Evolutionary conservation across 1,139 yeast genomes (phyloP), one percentile per base, ranked within the genome.

Genomic region (Suhomyces anneliseae): DNA sequence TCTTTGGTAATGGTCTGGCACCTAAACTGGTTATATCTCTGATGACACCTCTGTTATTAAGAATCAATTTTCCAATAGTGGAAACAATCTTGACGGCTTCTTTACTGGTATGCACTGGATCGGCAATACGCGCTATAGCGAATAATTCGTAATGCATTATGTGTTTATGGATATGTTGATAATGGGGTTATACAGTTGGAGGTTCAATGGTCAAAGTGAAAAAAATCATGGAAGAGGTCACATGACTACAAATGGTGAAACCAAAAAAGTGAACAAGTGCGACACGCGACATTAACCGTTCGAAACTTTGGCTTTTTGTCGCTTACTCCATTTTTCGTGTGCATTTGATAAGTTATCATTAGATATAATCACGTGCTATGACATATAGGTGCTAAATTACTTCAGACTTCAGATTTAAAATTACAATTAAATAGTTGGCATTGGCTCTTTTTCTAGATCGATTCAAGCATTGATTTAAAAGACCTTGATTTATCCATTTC

Each of bases 1-100:
- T 81, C 57, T 83, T 85, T 14, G 98, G 97, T 48, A 93, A 78
- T 36, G 84, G 84, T 52, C 81, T 79, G 42, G 85, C 79, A 1
- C 97, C 97, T 68, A 90, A 70, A 54, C 92, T 86, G 45, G 87
- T 81, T 45, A 92, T 81, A 53, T 83, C 85, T 64, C 98, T 81
- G 39, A 93, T 83, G 14, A 93, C 90, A 44, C 99, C 99, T 77
- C 97, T 88, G 67, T 93, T 90, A 53, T 85, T 82, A 52, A 93
- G 79, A 39, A 93, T 82, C 62, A 90, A 76, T 62, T 83, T 86
- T 19, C 98, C 98, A 32, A 90, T 78, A 7, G 95, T 88, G 15
- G 84, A 76, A n/a, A 85, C 87, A 48, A 87, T 82, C 56, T 81
- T 83, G 40, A 72, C 82, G 9, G 93, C 93, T 58, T 87, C 95